Evolutionary conservation across 129 eudicot genomes (phyloP), one percentile per base, ranked within the genome.

Genomic region (Arctium minus): DNA sequence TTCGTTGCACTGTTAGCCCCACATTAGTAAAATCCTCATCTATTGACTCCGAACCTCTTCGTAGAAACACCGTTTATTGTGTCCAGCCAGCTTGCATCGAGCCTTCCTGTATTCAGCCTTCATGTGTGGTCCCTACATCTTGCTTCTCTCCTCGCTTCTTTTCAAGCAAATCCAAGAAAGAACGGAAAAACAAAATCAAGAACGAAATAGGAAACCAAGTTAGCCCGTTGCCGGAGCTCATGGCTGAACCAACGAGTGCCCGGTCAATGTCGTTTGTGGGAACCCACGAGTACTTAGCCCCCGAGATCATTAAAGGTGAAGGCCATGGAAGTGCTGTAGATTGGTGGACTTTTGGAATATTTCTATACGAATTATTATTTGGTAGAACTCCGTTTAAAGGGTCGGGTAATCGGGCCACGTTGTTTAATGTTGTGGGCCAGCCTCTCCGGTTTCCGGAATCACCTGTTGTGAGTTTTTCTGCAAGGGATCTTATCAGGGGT

Each of bases 241-340:
- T 93, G 82, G 96, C 96, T 7, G 97, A 93, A 71, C 97, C 97
- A 17, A 93, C 96, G 5, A 82, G 89, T 69, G 97, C 93, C 18
- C 91, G 97, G 12, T 93, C 97, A 3, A 91, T 93, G 97, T 93
- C 96, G 4, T 93, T 93, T 75, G 97, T 93, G 0, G 96, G 97
- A 15, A 93, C 97, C 35, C 97, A 93, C 37, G 97, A 93, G 78
- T 93, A 93, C 74, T 69, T 93, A 29, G 97, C 97, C 4, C 97
- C 96, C 0, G 97, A 93, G 77, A 93, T 93, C 35, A 91, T 93
- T 22, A 88, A 92, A 72, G 97, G 97, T 9, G 97, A 93, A 48
- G 97, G 97, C 4, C 97, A 93, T 44, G 97, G 97, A 5, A 91
- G 96, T 80, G 97, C 97, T 15, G 97, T 93, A 70, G 97, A 93